Evolutionary conservation across 2,329 filamentous ascomycete genomes (phyloP), one percentile per base, ranked within the genome.

Genomic region (Cordyceps cicadae): DNA sequence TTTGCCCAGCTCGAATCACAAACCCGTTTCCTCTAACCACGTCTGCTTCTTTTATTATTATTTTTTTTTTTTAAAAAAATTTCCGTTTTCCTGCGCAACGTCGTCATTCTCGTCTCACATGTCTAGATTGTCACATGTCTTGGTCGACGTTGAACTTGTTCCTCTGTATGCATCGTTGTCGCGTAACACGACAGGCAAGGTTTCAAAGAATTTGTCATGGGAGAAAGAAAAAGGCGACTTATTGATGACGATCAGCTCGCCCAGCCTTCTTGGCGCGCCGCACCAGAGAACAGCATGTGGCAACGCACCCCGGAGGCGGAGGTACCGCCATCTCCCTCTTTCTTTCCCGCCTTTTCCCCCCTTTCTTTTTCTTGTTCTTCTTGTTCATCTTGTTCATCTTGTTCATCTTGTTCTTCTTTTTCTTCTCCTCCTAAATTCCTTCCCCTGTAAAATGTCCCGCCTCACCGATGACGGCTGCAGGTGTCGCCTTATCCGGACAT

Each of bases 401-500:
- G 3, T 12, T 17, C 39, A n/a, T 12, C 39, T 5, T n/a, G 3
- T n/a, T 43, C 7, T 24, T 12, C 15, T 19, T 21, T 53, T 15
- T 24, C 17, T 9, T 21, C 12, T 15, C 14, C n/a, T 4, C 24
- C 24, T 24, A 3, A 2, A 24, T 24, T 24, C 2, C 24, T 26
- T n/a, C 45, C 21, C 19, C 7, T 32, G 15, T 56, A 43, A 49
- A 49, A 32, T 26, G 26, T 37, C 12, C 34, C 39, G 39, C 39
- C n/a, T 49, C 43, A 45, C 43, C 43, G 43, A 56, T 56, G 54
- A 56, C 54, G 54, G 39, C 54, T 56, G 54, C 54, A 56, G 43
- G 29, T 7, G 32, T n/a, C 12, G 43, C 43, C 32, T 19, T 49
- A 37, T 49, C 19, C 29, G 32, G 54, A 43, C 51, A 54, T 41